These are phyloP conservation scores for Lumnitzera littorea DNA, from an alignment of 345 rosid genomes.

Conservation along the genomic window DNA sequence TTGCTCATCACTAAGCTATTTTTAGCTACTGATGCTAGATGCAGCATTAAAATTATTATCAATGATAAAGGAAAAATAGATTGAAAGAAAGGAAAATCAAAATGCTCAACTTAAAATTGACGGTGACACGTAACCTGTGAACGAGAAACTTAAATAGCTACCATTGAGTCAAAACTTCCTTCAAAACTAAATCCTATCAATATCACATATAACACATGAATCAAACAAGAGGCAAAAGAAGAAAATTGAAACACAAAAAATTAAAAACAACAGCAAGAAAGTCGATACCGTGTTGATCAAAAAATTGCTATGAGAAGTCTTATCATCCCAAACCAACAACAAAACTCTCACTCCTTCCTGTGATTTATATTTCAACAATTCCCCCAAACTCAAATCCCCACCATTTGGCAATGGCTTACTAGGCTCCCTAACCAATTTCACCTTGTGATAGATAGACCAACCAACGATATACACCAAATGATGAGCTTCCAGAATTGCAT, in stretches of 20 bases:
- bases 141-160: too few species aligned
- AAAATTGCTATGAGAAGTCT: constrained; percentile 72
- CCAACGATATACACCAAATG: constrained; percentile 73
- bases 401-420: constrained; percentile 52
- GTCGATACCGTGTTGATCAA: constrained; percentile 55
- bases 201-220: not conserved
- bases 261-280: not conserved
- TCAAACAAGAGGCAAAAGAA: not conserved
- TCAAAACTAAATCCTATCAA: too few species aligned
- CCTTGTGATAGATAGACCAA: constrained; percentile 79
- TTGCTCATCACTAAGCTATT: too few species aligned
- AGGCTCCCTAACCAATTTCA: constrained; percentile 64
- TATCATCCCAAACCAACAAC: constrained; percentile 91
- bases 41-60: too few species aligned
- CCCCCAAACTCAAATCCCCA: constrained; percentile 59
- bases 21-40: too few species aligned
- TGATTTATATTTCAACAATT: constrained; percentile 69
- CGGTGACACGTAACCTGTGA: too few species aligned
- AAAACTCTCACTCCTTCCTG: constrained; percentile 84
- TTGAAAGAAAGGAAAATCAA: too few species aligned
- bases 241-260: not conserved
- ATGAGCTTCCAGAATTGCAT: constrained; percentile 77
- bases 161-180: too few species aligned
- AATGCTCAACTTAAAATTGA: too few species aligned
- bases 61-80: too few species aligned